These are phyloP conservation scores for Metarhizium brunneum DNA, from an alignment of 2,329 filamentous ascomycete species.

Conservation along the genomic window DNA sequence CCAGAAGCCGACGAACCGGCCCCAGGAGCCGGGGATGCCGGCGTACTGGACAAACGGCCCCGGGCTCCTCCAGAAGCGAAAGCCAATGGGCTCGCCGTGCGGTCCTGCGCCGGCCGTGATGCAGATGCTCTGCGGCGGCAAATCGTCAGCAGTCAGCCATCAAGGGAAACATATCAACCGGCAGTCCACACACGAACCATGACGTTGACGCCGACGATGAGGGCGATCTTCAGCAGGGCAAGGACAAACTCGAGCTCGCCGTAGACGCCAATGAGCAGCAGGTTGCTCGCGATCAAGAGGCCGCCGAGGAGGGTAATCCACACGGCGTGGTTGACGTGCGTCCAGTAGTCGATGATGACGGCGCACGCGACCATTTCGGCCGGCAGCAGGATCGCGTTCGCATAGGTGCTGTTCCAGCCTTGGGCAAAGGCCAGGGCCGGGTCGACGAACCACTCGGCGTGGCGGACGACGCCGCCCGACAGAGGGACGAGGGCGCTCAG, in stretches of 20 bases:
- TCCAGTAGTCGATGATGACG: slow-evolving; percentile 37
- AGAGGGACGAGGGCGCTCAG: slow-evolving; percentile 50
- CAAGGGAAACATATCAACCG: too few species aligned
- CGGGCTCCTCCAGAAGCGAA: slow-evolving; percentile 49
- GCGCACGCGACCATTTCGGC: slow-evolving; percentile 46
- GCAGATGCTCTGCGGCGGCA: slow-evolving; percentile 3
- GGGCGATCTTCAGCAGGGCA: slow-evolving; percentile 46
- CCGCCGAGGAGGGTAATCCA: slow-evolving; percentile 49
- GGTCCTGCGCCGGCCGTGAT: slow-evolving; percentile 8
- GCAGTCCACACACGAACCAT: slow-evolving; percentile 27
- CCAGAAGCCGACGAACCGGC: slow-evolving; percentile 38
- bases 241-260: slow-evolving; percentile 51
- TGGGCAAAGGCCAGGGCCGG: slow-evolving; percentile 43
- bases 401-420: slow-evolving; percentile 43
- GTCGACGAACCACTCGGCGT: slow-evolving; percentile 51
- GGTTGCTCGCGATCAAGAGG: slow-evolving; percentile 38
- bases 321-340: slow-evolving; percentile 37
- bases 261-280: slow-evolving; percentile 50
- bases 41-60: slow-evolving; percentile 38
- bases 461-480: slow-evolving; percentile 54
- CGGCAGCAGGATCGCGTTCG: slow-evolving; percentile 39
- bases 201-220: slow-evolving; percentile 55
- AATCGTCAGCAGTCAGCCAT: too few species aligned
- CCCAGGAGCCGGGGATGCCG: slow-evolving; percentile 40
- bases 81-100: slow-evolving; percentile 48